Base-by-base conservation (phyloP, 2,329 filamentous ascomycete species). In the Colletotrichum sp. region DNA sequence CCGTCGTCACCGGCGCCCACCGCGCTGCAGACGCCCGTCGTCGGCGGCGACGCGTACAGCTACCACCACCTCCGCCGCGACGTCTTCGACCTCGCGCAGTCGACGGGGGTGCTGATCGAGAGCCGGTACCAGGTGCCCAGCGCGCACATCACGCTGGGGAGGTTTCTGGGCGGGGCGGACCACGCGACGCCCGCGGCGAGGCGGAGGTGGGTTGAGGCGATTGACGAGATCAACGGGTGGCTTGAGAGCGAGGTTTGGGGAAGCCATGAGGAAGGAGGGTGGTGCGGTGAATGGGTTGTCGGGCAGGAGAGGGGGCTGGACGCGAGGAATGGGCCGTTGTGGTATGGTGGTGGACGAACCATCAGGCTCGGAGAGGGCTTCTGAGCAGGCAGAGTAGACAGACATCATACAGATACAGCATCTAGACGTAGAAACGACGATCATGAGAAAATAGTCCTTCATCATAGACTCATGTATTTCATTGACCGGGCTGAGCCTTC, bases 31-130 rank as follows among this genome's bases (percentile, higher is more conserved):
- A 79, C 79, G 15, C 79, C 81, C 59, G 83, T 84, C 16, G 82
- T 86, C 19, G 85, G 88, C 52, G 89, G 91, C 22, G 94, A 97
- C 78, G 81, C 79, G 2, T 98, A 95, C 85, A 96, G 94, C 0
- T 98, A 98, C 83, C 96, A 98, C 82, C 96, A 98, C 83, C 91
- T 98, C 11, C 92, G 96, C 4, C 90, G 93, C 6, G 95, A 98
- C 81, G 83, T 98, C 15, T 97, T 93, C 82, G 87, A 90, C 65
- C 86, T 91, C 30, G 90, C 91, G 5, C 86, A 88, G 61, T 86
- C 86, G 5, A 89, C 92, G 0, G 94, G 94, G 2, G 87, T 96
- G n/a, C 85, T 90, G 19, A 89, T 98, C 39, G 93, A 89, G 27
- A 95, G 94, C 68, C 90, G 96, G 73, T 98, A 98, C 82, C 93